Percentiles rank a stretch among this genome's conserved stretches.
phyloP scores from a whole-genome alignment of 345 rosid genomes.

The Populus tremula region DNA sequence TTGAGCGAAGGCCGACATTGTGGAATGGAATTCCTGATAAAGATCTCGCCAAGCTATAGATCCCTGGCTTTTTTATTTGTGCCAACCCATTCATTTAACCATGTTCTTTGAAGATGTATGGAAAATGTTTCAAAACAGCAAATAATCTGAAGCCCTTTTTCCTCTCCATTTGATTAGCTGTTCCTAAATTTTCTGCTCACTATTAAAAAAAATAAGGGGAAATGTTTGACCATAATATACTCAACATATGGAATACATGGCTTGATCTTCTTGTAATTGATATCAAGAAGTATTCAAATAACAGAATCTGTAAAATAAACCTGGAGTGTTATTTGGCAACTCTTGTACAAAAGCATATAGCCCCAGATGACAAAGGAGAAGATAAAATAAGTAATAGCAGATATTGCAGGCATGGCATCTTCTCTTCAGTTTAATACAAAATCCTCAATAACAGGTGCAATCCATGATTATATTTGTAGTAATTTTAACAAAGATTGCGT shows the following conservation, averaged over 20 bases:
- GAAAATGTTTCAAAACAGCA: not conserved
- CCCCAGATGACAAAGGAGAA: not conserved
- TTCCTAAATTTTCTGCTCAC: not conserved
- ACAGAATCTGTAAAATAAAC: not conserved
- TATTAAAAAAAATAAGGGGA: too few species aligned
- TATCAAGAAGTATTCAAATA: not conserved
- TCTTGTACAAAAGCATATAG: not conserved
- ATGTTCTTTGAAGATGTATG: not conserved
- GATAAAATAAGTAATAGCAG: not conserved
- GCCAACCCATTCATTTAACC: not conserved
- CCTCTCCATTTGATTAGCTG: too few species aligned
- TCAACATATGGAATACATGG: not conserved
- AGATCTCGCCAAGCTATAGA: not conserved
- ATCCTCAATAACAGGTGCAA: not conserved
- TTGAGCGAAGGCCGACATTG: constrained; percentile 51
- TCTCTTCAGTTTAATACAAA: constrained; percentile 6
- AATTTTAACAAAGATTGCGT: not conserved
- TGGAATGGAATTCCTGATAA: constrained; percentile 29
- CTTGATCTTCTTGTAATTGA: not conserved
- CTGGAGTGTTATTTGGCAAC: not conserved
- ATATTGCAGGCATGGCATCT: not conserved
- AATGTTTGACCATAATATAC: too few species aligned
- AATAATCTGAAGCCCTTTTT: not conserved
- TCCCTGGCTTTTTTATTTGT: not conserved
- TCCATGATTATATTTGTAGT: not conserved